Evolutionary conservation across 345 rosid species (phyloP).

Genomic region (Eucalyptus shirleyi): DNA sequence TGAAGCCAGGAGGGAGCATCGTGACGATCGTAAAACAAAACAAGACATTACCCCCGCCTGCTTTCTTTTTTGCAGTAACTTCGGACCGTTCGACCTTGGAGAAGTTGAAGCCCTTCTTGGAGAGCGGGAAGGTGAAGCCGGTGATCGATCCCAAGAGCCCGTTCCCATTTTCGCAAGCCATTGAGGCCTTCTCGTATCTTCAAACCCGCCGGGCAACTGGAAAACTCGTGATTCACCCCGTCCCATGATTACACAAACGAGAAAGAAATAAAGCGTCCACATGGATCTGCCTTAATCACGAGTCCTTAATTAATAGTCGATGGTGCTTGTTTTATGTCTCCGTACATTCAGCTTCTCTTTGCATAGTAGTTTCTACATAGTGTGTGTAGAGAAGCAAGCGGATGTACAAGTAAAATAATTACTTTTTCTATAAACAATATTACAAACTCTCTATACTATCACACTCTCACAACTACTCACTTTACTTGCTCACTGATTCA

Average conservation of each 20-base stretch:
- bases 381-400: no score
- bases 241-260: slow-evolving; percentile 11
- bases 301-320: neutral
- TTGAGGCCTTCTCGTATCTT: slow-evolving; percentile 59
- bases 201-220: slow-evolving; percentile 74
- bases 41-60: slow-evolving; percentile 69
- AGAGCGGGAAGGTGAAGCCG: slow-evolving; percentile 64
- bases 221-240: slow-evolving; percentile 55
- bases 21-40: slow-evolving; percentile 35
- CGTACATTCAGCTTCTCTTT: neutral
- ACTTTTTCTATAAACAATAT: no score
- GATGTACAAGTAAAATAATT: no score
- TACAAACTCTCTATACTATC: no score
- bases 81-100: slow-evolving; percentile 52
- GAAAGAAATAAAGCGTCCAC: neutral
- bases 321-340: neutral
- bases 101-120: slow-evolving; percentile 63
- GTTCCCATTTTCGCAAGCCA: slow-evolving; percentile 40
- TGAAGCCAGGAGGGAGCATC: slow-evolving; percentile 77
- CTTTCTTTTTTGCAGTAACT: slow-evolving; percentile 63
- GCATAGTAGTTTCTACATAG: neutral
- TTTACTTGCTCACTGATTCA: no score
- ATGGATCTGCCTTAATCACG: neutral
- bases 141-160: slow-evolving; percentile 72
- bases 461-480: no score